Evolutionary conservation across 768 basidiomycete genomes (phyloP), one percentile per base, ranked within the genome.

Genomic region (Lentinula guzmanii): DNA sequence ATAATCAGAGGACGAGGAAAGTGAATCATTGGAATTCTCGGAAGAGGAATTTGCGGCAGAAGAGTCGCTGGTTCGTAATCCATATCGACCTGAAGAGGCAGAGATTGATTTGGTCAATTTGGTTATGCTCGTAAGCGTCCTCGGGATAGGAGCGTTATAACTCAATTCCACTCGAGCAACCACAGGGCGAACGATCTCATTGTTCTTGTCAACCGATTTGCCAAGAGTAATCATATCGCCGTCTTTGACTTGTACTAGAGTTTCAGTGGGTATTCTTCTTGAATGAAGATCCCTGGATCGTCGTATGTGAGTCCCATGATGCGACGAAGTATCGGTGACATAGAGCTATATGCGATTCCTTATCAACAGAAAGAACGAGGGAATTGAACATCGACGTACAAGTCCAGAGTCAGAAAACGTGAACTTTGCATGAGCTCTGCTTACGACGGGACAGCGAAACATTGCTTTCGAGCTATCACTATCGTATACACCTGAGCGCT

Each of bases 391-490:
- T 61, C 58, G 60, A 67, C 80, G 65, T 80, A 91, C 90, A 76
- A 82, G 80, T 51, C 89, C 88, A 64, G 79, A 81, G 66, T 89
- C 86, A 4, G 86, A 78, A 71, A 91, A 87, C 21, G 81, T 79
- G 62, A 93, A 85, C 78, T 85, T 89, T 61, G 90, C 90, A 75
- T 93, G 90, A 68, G 76, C 82, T 28, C 90, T 82, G 70, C 88
- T 90, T 64, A 93, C 87, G 51, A 92, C 90, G 34, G 89, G 86
- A 68, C 90, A 91, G 53, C 84, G 74, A 65, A 91, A 91, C 71
- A 85, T 80, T 15, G 84, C 87, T 61, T 78, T 79, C 59, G 79
- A 77, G 53, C 70, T 70, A 28, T 79, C 77, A 54, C 71, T 72
- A 61, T 75, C 77, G 52, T 71, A 71, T 63, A 73, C 70, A 61